Percentiles rank a stretch among this genome's conserved stretches.
These are phyloP conservation scores for Penicillium sumatraense DNA, from an alignment of 2,329 filamentous ascomycete genomes.

Conservation along the genomic window DNA sequence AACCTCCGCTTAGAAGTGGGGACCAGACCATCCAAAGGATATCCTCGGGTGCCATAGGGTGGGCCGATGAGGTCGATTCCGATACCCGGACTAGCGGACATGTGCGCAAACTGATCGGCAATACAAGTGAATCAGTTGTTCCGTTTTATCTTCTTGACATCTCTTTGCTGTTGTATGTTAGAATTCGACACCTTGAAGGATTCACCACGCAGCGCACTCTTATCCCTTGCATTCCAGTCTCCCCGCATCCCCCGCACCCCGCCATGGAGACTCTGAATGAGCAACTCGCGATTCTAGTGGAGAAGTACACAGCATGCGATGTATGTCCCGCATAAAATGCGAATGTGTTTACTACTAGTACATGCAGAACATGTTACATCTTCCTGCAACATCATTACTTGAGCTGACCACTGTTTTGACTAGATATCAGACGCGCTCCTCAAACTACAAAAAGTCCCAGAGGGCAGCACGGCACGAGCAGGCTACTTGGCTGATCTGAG, in stretches of 20 bases:
- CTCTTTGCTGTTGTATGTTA: too few relatives aligned
- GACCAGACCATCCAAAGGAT: neutral
- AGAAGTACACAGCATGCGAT: conserved; percentile 50
- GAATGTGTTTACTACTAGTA: too few relatives aligned
- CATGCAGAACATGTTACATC: neutral
- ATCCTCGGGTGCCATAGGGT: conserved; percentile 16
- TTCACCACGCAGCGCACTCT: neutral
- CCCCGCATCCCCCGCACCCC: conserved; percentile 24
- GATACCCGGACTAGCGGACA: conserved; percentile 27
- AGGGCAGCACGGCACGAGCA: conserved; percentile 59
- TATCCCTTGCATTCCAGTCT: neutral
- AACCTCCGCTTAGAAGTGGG: conserved; percentile 1
- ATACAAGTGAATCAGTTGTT: neutral
- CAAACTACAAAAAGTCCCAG: conserved; percentile 59
- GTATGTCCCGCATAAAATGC: conserved; percentile 27
- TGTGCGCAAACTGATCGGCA: conserved; percentile 16
- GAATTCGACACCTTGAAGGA: too few relatives aligned
- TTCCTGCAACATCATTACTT: neutral
- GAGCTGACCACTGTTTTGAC: neutral
- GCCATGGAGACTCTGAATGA: conserved; percentile 37
- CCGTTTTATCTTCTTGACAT: neutral
- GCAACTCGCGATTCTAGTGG: conserved; percentile 34
- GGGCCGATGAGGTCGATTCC: conserved; percentile 21
- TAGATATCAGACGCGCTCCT: conserved; percentile 74
- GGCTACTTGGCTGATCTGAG: conserved; percentile 69